Evolutionary conservation across 768 basidiomycete species (phyloP).

Genomic region (Calocybe indica): DNA sequence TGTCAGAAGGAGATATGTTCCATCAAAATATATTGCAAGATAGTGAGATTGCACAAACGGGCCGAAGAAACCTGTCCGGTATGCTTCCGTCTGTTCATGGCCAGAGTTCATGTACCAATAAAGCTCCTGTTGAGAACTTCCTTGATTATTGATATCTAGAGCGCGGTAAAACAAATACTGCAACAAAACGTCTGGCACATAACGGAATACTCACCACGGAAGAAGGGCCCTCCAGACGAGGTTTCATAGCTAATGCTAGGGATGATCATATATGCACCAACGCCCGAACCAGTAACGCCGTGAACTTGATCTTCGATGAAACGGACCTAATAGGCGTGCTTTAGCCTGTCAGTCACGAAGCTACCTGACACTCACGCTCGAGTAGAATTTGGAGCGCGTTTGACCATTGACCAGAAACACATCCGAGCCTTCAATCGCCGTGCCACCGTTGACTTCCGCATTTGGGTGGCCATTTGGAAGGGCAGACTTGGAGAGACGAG

Average conservation of each 20-base stretch:
- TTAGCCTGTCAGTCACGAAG: background rate
- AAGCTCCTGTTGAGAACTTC: slow-evolving; percentile 38
- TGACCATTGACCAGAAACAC: slow-evolving; percentile 38
- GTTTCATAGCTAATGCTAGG: slow-evolving; percentile 39
- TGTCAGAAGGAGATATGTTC: slow-evolving; percentile 8
- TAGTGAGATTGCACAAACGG: slow-evolving; percentile 22
- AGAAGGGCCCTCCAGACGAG: slow-evolving; percentile 45
- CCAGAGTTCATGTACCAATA: slow-evolving; percentile 45
- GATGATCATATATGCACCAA: slow-evolving; percentile 40
- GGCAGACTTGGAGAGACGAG: slow-evolving; percentile 34
- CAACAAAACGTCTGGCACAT: background rate
- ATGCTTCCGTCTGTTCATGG: slow-evolving; percentile 40
- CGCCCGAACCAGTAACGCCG: slow-evolving; percentile 39
- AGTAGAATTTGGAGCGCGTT: slow-evolving; percentile 45
- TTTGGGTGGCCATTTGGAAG: slow-evolving; percentile 32
- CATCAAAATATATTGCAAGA: background rate
- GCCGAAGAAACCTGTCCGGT: slow-evolving; percentile 41
- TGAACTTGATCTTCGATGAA: slow-evolving; percentile 49
- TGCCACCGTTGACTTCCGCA: slow-evolving; percentile 35
- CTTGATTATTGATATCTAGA: slow-evolving; percentile 43
- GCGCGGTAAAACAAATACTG: background rate
- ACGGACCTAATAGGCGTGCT: slow-evolving; percentile 23
- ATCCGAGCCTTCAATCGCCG: slow-evolving; percentile 42
- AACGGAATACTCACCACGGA: slow-evolving; percentile 26
- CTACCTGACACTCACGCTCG: slow-evolving; percentile 25